Base-by-base conservation (phyloP, 306 rosid species). In the Malus orientalis region DNA sequence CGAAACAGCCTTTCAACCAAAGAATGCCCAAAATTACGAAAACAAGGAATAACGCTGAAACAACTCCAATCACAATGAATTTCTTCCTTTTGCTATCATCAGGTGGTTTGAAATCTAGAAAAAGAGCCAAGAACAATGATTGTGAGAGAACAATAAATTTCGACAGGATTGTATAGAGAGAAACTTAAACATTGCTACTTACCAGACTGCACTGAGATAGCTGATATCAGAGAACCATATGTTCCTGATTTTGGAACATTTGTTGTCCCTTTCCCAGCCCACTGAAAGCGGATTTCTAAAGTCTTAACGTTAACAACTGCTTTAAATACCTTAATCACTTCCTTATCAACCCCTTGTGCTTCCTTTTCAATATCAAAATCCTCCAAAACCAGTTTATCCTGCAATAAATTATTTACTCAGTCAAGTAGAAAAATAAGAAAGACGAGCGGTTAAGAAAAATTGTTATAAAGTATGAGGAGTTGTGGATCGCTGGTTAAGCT, bases 221-320 rank as follows among this genome's bases (percentile, higher is more conserved):
- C 92, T 67, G 89, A 87, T 79, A 90, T 74, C 20, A 87, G 86
- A 65, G 92, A 88, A 81, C 95, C 95, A 84, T 86, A 88, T 51
- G 61, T 80, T 70, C 89, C 89, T 54, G 71, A 19, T 44, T 2
- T 20, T 47, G 95, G 95, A 67, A 69, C 32, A 70, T 76, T 80
- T 51, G 77, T 77, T 58, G 92, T 90, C 54, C 95, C 95, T 71
- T 86, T 87, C 67, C 89, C 90, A 61, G 92, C 87, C 90, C 90
- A 90, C 57, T 88, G 75, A 44, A 90, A 87, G 23, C 81, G 92
- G 36, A 90, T 81, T 81, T 82, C 83, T 68, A 88, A 23, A 76
- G 66, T 75, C 75, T 70, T 78, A 49, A 79, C 70, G 4, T 69
- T 73, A 19, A 86, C 86, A 63, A 47, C 65, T 15, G 86, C 90